These are phyloP conservation scores for Pyrenopolyporus hunteri DNA, from an alignment of 495 filamentous ascomycete genomes.

Conservation along the genomic window DNA sequence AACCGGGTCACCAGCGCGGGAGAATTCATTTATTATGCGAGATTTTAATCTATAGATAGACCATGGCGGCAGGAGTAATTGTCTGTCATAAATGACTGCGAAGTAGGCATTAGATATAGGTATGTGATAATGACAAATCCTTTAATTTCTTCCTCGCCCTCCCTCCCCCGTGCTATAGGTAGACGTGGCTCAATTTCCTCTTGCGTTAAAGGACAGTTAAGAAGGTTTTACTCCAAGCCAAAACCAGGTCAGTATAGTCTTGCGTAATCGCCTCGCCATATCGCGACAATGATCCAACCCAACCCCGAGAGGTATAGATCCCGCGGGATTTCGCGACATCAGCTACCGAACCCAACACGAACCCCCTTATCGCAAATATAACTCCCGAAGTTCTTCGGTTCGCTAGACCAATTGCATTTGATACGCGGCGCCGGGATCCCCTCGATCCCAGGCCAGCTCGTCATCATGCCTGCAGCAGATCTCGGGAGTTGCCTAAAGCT, in stretches of 20 bases:
- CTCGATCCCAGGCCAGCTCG: neutral
- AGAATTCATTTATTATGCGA: neutral
- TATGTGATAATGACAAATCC: conserved; percentile 5
- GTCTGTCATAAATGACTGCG: too few species aligned
- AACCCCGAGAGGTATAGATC: too few species aligned
- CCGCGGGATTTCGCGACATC: conserved; percentile 23
- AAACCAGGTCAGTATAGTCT: conserved; percentile 18
- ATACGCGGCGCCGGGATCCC: neutral
- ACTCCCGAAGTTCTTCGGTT: neutral
- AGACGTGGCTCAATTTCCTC: too few species aligned
- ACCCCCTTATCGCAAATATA: neutral
- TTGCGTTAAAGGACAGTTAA: neutral
- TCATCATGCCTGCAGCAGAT: conserved; percentile 27
- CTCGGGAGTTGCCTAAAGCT: conserved; percentile 33
- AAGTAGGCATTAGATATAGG: too few species aligned
- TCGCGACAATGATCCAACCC: conserved; percentile 17
- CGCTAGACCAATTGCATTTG: conserved; percentile 2
- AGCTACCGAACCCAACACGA: conserved; percentile 10
- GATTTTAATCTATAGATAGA: conserved; percentile 1
- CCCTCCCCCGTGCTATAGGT: neutral
- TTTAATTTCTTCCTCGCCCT: neutral
- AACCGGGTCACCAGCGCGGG: neutral
- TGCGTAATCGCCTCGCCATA: conserved; percentile 9
- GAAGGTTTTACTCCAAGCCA: neutral
- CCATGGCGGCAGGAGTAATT: neutral